Evolutionary conservation across 345 rosid species (phyloP), one percentile per base, ranked within the genome.

Genomic region (Mallotus nudiflorus): DNA sequence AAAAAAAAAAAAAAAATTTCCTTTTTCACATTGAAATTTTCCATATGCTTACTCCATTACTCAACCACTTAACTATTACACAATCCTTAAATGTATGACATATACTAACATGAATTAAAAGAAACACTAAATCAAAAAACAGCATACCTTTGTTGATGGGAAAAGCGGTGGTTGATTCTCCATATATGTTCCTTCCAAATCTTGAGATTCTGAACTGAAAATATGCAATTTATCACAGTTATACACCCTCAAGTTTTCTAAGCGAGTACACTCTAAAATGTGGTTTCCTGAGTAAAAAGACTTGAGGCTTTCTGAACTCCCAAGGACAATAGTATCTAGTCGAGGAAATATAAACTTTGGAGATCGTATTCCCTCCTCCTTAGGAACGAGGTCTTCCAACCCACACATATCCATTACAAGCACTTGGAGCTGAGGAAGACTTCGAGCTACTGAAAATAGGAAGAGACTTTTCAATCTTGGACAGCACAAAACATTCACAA

Each of bases 261-360:
- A 33, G 20, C 31, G 18, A 11, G 79, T 73, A 52, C 68, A 77
- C 22, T 71, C 72, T 10, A 27, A 16, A 8, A 42, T 54, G 35
- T 68, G 70, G 10, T 0, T 18, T 6, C 59, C 66, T 0, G 72
- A 53, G 45, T 42, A 74, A 53, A 81, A 73, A 7, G 27, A 37
- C 29, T 28, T 31, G 9, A 67, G 65, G 9, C 49, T 15, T 6
- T 75, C 54, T 20, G 75, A 16, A 5, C 3, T 13, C 24, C 0
- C 0, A 1, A 69, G 55, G 0, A 0, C 4, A 5, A 75, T 10
- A 24, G 2, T 25, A 11, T 28, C 28, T 7, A 60, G 16, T 24
- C 62, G 24, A 31, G 82, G 77, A 68, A 77, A 71, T 16, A 29
- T n/a, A 58, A 74, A 65, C 24, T 1, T 11, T 1, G 16, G 29